Evolutionary conservation across 805 yeast genomes (phyloP), one percentile per base, ranked within the genome.

Genomic region (Pichia manshurica): DNA sequence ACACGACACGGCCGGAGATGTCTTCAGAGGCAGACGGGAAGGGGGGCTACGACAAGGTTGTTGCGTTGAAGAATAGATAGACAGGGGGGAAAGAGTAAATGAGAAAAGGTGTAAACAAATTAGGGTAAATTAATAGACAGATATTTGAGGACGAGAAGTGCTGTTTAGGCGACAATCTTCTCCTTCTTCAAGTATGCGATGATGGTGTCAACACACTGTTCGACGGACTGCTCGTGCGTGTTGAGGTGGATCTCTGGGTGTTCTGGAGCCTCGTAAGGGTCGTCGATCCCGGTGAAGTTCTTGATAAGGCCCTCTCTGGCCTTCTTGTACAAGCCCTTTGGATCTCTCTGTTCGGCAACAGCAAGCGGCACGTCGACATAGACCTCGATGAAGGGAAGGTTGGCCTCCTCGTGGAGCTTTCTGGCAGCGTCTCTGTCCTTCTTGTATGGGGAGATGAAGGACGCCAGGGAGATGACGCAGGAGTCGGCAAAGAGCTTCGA

Each of bases 281-380:
- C 97, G 54, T 89, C 82, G 49, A 90, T 84, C 48, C 98, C 98
- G 15, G 98, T 90, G 71, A 90, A 90, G 63, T 90, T 96, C 69
- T 87, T 87, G 66, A 90, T 90, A 52, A 84, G 71, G 32, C 98
- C 98, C 61, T 89, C 93, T 67, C 97, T 81, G 16, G 98, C 98
- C 76, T 91, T 91, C 70, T 89, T 89, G 74, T 91, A 91, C 56
- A 91, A 73, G 12, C 98, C 98, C 73, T 91, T 91, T 54, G 98
- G 98, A 67, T 91, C 98, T 71, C 98, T 87, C 67, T 87, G 78
- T 73, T 91, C 98, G 44, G 97, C 98, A 53, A 91, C 88, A 60
- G 84, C 89, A 44, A 91, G 74, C 32, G 98, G 97, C 39, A 89
- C 97, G 65, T 90, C 96, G 33, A 90, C 91, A 56, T 71, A 89